A percentile compares a stretch with the other conserved stretches of the same genome.
These are phyloP conservation scores for Eucalyptus coolabah DNA, from an alignment of 345 rosid species.

Conservation along the genomic window DNA sequence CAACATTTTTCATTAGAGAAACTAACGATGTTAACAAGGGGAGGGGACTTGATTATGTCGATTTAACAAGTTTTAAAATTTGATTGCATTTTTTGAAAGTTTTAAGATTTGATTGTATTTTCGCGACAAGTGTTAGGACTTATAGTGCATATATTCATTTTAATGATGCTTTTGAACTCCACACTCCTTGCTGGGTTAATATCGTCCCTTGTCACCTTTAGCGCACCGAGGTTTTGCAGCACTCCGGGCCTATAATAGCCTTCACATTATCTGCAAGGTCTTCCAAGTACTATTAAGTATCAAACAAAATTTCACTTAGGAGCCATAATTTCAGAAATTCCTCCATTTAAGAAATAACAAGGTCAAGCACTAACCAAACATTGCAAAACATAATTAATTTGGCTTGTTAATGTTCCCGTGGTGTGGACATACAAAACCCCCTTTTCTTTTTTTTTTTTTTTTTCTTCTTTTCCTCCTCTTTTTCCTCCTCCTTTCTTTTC, in stretches of 20 bases:
- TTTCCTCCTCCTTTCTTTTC: background rate
- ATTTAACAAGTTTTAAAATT: too few species aligned
- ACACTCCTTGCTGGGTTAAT: background rate
- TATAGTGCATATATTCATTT: background rate
- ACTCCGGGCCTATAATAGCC: background rate
- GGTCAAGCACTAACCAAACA: background rate
- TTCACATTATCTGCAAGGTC: background rate
- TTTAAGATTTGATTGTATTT: too few species aligned
- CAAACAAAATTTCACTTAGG: too few species aligned
- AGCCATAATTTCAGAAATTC: too few species aligned
- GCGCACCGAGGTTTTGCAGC: background rate
- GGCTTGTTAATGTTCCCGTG: background rate
- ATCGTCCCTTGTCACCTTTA: background rate
- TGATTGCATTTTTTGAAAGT: too few species aligned
- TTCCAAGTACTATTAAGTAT: background rate
- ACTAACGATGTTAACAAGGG: accelerated
- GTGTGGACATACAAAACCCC: background rate
- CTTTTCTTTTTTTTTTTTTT: too few species aligned
- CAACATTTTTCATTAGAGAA: background rate
- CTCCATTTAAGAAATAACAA: too few species aligned
- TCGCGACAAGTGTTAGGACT: accelerated
- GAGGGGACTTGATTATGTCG: background rate
- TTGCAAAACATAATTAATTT: background rate
- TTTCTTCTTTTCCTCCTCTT: too few species aligned
- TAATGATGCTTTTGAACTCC: background rate